These are phyloP conservation scores for Lentinula raphanica DNA, from an alignment of 768 basidiomycete species.

Conservation along the genomic window DNA sequence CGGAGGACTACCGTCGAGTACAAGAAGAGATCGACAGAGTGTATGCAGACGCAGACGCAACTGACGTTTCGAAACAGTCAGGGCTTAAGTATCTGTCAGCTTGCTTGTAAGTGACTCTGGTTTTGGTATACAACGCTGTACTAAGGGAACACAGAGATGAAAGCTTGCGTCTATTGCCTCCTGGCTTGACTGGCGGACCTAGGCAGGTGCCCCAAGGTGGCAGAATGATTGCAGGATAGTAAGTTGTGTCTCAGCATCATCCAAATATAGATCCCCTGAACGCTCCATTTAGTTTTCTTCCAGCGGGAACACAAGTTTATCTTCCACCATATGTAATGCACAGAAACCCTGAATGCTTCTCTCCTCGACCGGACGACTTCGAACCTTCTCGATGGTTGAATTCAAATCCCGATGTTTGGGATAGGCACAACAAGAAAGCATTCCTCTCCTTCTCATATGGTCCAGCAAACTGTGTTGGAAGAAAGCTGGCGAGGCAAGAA, in stretches of 20 bases:
- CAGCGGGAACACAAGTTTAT: conserved; percentile 27
- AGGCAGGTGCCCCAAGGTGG: conserved; percentile 24
- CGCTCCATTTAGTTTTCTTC: conserved; percentile 24
- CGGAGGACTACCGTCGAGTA: background rate
- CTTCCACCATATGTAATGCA: conserved; percentile 30
- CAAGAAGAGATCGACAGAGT: conserved; percentile 8
- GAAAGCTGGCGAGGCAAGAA: conserved; percentile 32
- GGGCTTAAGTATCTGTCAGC: conserved; percentile 31
- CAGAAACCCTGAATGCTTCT: conserved; percentile 35
- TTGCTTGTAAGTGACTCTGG: conserved; percentile 20
- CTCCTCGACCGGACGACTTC: conserved; percentile 30
- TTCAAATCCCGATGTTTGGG: background rate
- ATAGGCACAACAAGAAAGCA: conserved; percentile 21
- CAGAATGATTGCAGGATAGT: conserved; percentile 24
- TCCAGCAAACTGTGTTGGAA: conserved; percentile 36
- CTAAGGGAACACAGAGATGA: conserved; percentile 26
- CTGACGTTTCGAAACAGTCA: conserved; percentile 1
- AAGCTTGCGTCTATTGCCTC: conserved; percentile 33
- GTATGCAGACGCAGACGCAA: conserved; percentile 1
- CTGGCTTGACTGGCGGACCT: conserved; percentile 26
- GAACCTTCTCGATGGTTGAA: conserved; percentile 36
- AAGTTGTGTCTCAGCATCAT: conserved; percentile 1
- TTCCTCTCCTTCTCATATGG: conserved; percentile 38
- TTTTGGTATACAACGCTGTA: background rate
- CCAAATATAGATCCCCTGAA: background rate